phyloP scores from a whole-genome alignment of 1,139 yeast genomes.

The Blastobotrys arbuscula region DNA sequence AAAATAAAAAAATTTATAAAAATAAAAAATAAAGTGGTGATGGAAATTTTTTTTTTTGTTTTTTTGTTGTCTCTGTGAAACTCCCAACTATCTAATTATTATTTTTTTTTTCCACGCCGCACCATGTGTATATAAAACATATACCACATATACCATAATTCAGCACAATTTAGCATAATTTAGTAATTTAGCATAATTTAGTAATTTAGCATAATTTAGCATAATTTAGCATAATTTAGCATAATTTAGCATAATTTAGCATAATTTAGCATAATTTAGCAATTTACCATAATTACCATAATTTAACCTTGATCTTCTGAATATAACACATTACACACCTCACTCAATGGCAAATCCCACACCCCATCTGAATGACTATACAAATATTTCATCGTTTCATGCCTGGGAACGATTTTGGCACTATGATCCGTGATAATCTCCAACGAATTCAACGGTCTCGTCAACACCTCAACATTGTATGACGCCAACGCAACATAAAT shows the following conservation, averaged over 20 bases:
- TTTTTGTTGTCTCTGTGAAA: neutral
- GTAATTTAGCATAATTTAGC: too few species aligned
- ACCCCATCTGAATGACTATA: constrained; percentile 68
- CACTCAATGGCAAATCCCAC: constrained; percentile 70
- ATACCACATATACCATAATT: too few species aligned
- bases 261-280: too few species aligned
- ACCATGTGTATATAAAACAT: too few species aligned
- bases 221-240: too few species aligned
- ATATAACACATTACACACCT: constrained; percentile 67
- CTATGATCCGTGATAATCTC: constrained; percentile 65
- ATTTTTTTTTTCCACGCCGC: neutral
- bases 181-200: neutral
- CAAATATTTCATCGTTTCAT: constrained; percentile 34
- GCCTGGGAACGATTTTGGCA: constrained; percentile 44
- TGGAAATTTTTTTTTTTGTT: neutral
- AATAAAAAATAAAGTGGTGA: neutral
- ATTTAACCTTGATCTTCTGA: neutral
- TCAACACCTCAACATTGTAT: constrained; percentile 69
- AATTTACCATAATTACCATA: neutral
- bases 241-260: too few species aligned
- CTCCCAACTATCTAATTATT: neutral
- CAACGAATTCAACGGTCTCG: constrained; percentile 52
- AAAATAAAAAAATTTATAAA: neutral
- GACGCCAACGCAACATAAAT: constrained; percentile 63
- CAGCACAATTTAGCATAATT: too few species aligned